Conservation (phyloP, 305 asterid species). For the Solanum aculeatissimum region DNA sequence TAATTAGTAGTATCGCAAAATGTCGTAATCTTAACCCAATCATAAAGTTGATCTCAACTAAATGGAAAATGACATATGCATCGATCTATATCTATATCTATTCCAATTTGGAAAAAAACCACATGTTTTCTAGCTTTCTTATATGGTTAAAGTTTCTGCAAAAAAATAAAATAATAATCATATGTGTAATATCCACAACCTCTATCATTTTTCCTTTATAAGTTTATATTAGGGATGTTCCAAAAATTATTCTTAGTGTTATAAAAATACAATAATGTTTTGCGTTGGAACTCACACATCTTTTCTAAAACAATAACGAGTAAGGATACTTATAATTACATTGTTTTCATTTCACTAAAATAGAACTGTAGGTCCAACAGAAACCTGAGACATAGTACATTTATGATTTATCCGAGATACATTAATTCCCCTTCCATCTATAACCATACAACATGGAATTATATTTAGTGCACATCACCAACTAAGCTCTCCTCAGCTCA, state of each 20-base stretch:
- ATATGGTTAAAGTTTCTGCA: neutral
- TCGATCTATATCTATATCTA: neutral
- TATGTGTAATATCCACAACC: neutral
- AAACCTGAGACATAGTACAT: neutral
- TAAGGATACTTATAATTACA: neutral
- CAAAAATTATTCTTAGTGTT: neutral
- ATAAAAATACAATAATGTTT: neutral
- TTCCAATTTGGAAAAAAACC: neutral
- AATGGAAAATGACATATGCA: neutral
- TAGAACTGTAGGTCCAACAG: neutral
- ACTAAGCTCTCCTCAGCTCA: neutral
- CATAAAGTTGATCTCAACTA: neutral
- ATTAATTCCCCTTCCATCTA: neutral
- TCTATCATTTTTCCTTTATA: neutral
- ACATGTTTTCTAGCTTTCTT: neutral
- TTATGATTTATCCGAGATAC: neutral
- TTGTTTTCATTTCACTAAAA: neutral
- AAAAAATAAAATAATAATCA: neutral
- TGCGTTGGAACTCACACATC: neutral
- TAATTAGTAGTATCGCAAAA: neutral
- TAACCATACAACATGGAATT: neutral
- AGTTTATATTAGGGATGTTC: neutral
- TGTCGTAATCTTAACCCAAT: neutral
- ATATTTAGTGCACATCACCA: neutral
- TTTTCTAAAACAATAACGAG: neutral